A percentile compares a stretch with the other conserved stretches of the same genome.
phyloP scores from a whole-genome alignment of 768 basidiomycete genomes.

The Stropharia rugosoannulata region DNA sequence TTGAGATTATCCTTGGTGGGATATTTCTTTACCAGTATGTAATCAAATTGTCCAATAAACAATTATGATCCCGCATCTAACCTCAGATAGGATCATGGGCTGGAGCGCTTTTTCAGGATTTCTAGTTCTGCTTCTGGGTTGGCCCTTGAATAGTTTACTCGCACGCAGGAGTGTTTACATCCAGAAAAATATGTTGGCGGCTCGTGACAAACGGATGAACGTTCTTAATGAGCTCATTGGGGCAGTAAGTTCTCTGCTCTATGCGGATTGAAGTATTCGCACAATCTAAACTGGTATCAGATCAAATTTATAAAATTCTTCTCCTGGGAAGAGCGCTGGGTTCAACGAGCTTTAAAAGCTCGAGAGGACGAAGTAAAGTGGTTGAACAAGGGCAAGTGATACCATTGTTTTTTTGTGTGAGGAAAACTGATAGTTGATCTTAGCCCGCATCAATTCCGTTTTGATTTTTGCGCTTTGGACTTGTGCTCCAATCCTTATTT shows the following conservation, averaged over 20 bases:
- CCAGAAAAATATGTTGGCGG: constrained; percentile 56
- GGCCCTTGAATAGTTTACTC: constrained; percentile 71
- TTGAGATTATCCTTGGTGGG: constrained; percentile 74
- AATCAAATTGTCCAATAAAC: not conserved
- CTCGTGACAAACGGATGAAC: constrained; percentile 77
- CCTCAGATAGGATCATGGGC: constrained; percentile 50
- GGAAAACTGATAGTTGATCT: not conserved
- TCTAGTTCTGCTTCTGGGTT: constrained; percentile 59
- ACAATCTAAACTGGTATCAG: constrained; percentile 22
- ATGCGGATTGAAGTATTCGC: not conserved
- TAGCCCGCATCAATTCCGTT: constrained; percentile 71
- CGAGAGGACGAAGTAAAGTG: constrained; percentile 72
- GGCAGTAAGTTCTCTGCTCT: constrained; percentile 38
- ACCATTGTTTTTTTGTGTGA: not conserved
- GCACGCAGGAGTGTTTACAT: constrained; percentile 59
- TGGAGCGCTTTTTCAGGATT: constrained; percentile 77
- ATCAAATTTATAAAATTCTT: constrained; percentile 84
- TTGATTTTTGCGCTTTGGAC: constrained; percentile 74
- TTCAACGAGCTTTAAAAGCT: constrained; percentile 58
- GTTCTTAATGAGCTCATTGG: constrained; percentile 78
- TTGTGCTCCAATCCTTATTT: constrained; percentile 75
- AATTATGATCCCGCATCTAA: not conserved
- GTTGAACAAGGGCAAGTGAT: constrained; percentile 62
- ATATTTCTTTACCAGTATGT: constrained; percentile 75
- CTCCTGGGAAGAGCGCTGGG: constrained; percentile 81